A percentile compares a stretch with the other conserved stretches of the same genome.
Conservation (phyloP, 495 filamentous ascomycete species). For the Hypoxylon fuscum region DNA sequence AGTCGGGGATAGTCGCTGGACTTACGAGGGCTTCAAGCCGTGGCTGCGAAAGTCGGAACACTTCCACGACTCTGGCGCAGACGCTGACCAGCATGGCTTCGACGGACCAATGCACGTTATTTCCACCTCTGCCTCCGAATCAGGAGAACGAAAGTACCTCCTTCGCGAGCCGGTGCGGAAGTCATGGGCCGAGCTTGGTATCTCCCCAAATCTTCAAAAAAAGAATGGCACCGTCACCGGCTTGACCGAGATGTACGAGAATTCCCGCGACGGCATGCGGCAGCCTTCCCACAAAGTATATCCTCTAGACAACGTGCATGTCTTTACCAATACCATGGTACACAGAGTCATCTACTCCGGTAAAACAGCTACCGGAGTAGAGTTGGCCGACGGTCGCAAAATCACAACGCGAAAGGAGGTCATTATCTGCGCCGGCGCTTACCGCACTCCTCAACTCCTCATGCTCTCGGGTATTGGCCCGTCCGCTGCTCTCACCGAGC, state of each 20-base stretch:
- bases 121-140: constrained; percentile 16
- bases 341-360: constrained; percentile 37
- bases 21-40: constrained; percentile 47
- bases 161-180: constrained; percentile 38
- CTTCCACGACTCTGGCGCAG: constrained; percentile 21
- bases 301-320: constrained; percentile 35
- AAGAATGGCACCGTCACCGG: constrained; percentile 46
- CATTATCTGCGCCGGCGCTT: constrained; percentile 24
- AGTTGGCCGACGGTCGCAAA: constrained; percentile 35
- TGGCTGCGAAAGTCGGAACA: constrained; percentile 44
- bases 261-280: constrained; percentile 44
- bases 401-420: constrained; percentile 35
- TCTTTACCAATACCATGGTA: constrained; percentile 46
- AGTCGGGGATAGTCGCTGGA: constrained; percentile 50
- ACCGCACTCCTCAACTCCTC: constrained; percentile 29
- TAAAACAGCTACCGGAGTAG: constrained; percentile 41
- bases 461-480: constrained; percentile 32
- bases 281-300: constrained; percentile 49
- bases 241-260: constrained; percentile 46
- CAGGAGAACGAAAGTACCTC: constrained; percentile 42
- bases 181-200: constrained; percentile 42
- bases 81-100: constrained; percentile 38
- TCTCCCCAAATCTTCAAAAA: constrained; percentile 35
- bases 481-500: constrained; percentile 9
- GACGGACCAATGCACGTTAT: constrained; percentile 46